Evolutionary conservation across 352 stramenopile genomes (phyloP), one percentile per base, ranked within the genome.

Genomic region (Pythium rishiriense): DNA sequence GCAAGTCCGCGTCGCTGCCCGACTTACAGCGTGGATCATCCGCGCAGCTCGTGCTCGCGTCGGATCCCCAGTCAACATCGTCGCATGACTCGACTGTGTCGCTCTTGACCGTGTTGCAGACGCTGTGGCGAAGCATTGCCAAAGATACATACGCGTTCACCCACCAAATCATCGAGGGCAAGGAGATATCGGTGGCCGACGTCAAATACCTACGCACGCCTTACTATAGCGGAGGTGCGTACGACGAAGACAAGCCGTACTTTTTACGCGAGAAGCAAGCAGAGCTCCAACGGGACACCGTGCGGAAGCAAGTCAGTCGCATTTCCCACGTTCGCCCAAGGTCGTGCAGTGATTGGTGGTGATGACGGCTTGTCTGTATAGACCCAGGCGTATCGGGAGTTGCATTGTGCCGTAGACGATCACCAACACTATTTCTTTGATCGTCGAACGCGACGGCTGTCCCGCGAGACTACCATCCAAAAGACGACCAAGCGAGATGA

Each of bases 351-450:
- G n/a, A n/a, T n/a, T n/a, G n/a, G n/a, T n/a, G n/a, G n/a, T n/a
- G n/a, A n/a, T n/a, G n/a, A n/a, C n/a, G n/a, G n/a, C n/a, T n/a
- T n/a, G n/a, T 25, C 6, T 52, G 22, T 8, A 31, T 25, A 90
- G 81, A 76, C 70, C 10, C 64, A 60, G 21, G 67, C 69, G 45
- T 73, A 70, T 37, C 68, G 74, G 25, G 56, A 80, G 29, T 62
- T 79, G n/a, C 80, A 89, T 52, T 87, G 78, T 28, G 77, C 79
- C 8, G 47, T 73, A 7, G 62, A 73, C 15, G 70, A 86, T 41
- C 60, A 68, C 22, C 75, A 85, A 43, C 21, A 64, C 2, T 90
- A 90, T 54, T 19, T 48, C 21, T 90, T 81, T 22, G 81, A 90
- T 58, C 74, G 81, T 12, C 68, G 52, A 41, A 64, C 54, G 22